phyloP scores from a whole-genome alignment of 73 alveolate genomes.

The Paramecium octaurelia region DNA sequence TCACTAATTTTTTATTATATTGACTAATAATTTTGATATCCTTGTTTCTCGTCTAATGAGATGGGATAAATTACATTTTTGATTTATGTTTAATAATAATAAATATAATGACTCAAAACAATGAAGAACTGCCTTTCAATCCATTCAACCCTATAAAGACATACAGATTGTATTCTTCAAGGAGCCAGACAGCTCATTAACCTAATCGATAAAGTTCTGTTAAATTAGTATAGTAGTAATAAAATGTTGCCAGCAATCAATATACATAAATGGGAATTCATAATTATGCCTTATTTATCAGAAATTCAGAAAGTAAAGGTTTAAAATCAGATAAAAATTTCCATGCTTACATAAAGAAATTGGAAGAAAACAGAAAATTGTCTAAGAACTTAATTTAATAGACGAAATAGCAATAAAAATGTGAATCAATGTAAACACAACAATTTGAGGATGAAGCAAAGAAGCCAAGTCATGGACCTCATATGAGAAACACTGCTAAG shows the following conservation, averaged over 20 bases:
- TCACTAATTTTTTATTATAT: not conserved
- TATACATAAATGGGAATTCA: not conserved
- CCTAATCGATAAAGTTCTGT: not conserved
- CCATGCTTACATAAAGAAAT: not conserved
- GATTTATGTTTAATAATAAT: not conserved
- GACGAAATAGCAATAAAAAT: not conserved
- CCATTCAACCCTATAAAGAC: conserved; percentile 31
- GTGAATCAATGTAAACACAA: not conserved
- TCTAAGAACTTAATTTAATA: not conserved
- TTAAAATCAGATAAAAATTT: conserved; percentile 29
- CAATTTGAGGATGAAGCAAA: not conserved
- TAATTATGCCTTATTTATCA: not conserved
- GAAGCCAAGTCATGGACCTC: not conserved
- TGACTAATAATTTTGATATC: not conserved
- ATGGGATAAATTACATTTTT: not conserved
- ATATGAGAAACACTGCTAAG: not conserved
- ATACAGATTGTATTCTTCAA: not conserved
- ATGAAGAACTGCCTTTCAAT: not conserved
- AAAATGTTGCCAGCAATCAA: not conserved
- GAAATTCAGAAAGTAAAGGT: conserved; percentile 4
- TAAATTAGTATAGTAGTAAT: not conserved
- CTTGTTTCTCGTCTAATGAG: not conserved
- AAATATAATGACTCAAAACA: not conserved
- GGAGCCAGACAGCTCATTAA: not conserved
- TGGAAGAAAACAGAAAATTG: not conserved